These are phyloP conservation scores for Irpex lacteus DNA, from an alignment of 1,284 basidiomycete species.

Conservation along the genomic window DNA sequence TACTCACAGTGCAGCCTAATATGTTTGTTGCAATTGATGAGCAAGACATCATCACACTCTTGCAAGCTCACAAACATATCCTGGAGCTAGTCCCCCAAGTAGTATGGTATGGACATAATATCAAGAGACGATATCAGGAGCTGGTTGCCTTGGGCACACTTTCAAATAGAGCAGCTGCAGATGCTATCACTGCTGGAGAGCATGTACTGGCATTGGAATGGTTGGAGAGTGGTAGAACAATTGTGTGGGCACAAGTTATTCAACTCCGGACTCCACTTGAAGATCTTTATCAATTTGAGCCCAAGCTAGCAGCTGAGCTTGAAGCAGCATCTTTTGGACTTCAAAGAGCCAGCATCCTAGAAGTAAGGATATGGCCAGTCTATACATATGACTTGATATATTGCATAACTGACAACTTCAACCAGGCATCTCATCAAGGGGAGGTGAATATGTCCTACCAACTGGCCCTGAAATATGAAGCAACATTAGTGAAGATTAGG, in stretches of 20 bases:
- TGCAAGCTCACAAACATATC: neutral
- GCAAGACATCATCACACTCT: neutral
- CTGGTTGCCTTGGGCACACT: neutral
- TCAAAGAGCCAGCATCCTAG: neutral
- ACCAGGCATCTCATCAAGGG: neutral
- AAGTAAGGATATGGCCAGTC: too few species aligned
- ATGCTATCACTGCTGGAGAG: neutral
- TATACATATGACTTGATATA: too few species aligned
- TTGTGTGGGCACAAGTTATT: neutral
- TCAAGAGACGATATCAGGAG: neutral
- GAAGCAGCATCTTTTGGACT: neutral
- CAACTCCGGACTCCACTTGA: neutral
- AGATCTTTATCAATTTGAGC: neutral
- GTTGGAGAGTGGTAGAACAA: neutral
- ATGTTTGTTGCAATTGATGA: neutral
- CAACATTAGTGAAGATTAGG: too few species aligned
- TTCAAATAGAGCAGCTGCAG: neutral
- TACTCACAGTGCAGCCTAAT: neutral
- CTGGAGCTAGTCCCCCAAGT: neutral
- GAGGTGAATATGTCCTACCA: neutral
- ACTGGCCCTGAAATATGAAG: neutral
- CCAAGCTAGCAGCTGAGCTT: neutral
- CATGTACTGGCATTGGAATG: neutral
- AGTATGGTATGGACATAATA: neutral
- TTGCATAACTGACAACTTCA: too few species aligned